Conservation (phyloP, 331 rosid species). For the Phaseolus coccineus region DNA sequence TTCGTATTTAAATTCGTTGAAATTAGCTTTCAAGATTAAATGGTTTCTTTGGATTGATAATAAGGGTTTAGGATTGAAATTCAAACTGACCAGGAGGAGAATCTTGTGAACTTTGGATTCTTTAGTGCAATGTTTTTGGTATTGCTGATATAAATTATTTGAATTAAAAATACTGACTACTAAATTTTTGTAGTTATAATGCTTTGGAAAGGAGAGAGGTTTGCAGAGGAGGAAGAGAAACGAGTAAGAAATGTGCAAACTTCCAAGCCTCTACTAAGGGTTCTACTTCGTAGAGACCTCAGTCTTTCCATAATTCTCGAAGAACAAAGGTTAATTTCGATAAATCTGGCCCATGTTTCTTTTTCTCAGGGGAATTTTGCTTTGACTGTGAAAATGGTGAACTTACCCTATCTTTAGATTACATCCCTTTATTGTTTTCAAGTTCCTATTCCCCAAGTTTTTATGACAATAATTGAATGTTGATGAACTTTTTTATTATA, state of each 20-base stretch:
- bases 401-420: slow-evolving; percentile 32
- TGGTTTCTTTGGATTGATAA: not conserved
- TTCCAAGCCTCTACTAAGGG: slow-evolving; percentile 72
- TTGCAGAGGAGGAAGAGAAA: slow-evolving; percentile 87
- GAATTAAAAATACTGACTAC: not conserved
- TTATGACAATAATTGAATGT: slow-evolving; percentile 39
- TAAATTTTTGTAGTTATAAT: slow-evolving; percentile 66
- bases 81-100: not conserved
- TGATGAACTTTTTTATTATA: slow-evolving; percentile 49
- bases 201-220: slow-evolving; percentile 85
- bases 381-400: slow-evolving; percentile 96
- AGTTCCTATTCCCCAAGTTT: slow-evolving; percentile 24
- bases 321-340: slow-evolving; percentile 86
- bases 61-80: not conserved
- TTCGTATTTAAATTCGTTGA: not conserved
- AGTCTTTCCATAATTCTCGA: slow-evolving; percentile 69
- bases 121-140: not conserved
- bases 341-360: slow-evolving; percentile 96
- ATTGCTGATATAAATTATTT: not conserved
- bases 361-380: slow-evolving; percentile 97
- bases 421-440: slow-evolving; percentile 23
- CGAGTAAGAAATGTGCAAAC: slow-evolving; percentile 64
- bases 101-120: not conserved
- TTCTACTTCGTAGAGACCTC: slow-evolving; percentile 64
- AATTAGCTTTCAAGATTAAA: not conserved